Percentiles rank a stretch among this genome's conserved stretches.
These are phyloP conservation scores for Eragrostis tef DNA, from an alignment of 202 grass and related monocot genomes.

Conservation along the genomic window DNA sequence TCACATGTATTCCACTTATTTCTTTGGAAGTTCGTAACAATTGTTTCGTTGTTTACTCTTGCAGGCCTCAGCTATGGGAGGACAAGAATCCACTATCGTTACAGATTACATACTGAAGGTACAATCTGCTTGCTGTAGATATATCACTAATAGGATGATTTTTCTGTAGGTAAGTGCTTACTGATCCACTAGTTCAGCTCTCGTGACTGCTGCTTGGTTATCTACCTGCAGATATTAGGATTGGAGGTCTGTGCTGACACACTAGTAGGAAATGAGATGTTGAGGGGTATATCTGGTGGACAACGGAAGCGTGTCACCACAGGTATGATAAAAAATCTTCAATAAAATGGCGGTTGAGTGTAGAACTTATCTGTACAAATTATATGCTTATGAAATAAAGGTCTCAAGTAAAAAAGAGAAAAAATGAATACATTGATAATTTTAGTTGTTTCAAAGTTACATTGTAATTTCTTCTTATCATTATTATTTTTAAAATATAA, in stretches of 20 bases:
- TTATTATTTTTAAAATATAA: conserved; percentile 7
- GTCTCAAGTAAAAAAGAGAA: background rate
- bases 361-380: background rate
- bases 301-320: conserved; percentile 95
- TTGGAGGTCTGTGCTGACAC: conserved; percentile 85
- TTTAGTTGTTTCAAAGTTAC: background rate
- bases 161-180: conserved; percentile 2
- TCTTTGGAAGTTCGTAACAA: conserved; percentile 25
- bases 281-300: conserved; percentile 90
- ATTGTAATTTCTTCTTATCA: background rate
- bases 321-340: conserved; percentile 53
- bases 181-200: conserved; percentile 21
- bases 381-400: conserved; percentile 13
- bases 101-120: conserved; percentile 94
- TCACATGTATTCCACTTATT: background rate
- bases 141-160: background rate
- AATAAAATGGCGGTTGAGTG: conserved; percentile 5
- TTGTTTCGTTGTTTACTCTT: conserved; percentile 35
- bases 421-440: background rate
- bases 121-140: conserved; percentile 29
- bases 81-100: conserved; percentile 68
- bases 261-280: conserved; percentile 86
- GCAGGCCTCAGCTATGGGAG: conserved; percentile 70
- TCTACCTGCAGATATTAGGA: conserved; percentile 73
- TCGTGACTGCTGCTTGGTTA: conserved; percentile 35